These are phyloP conservation scores for Leishmania amazonensis DNA, from an alignment of 208 protist species.

Conservation along the genomic window DNA sequence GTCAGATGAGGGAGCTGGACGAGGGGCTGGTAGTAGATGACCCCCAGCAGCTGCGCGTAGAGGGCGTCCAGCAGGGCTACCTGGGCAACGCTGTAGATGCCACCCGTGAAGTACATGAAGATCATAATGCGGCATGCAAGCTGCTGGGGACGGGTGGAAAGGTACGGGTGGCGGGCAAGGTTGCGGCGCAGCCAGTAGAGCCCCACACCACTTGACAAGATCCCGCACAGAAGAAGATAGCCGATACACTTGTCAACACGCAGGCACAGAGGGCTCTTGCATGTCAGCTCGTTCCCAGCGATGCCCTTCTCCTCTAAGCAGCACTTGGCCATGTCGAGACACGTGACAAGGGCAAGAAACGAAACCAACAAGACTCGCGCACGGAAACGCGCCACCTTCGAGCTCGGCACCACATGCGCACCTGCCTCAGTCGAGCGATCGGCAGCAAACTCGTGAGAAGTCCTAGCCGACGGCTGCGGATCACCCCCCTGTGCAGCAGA, in stretches of 20 bases:
- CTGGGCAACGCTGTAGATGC: conserved; percentile 64
- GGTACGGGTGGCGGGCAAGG: conserved; percentile 62
- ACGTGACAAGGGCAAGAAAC: conserved; percentile 36
- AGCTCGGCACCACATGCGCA: conserved; percentile 16
- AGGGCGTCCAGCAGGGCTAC: conserved; percentile 43
- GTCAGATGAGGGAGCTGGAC: conserved; percentile 61
- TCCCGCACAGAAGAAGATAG: conserved; percentile 48
- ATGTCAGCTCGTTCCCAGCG: conserved; percentile 36
- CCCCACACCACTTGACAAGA: conserved; percentile 48
- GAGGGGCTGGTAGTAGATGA: conserved; percentile 73
- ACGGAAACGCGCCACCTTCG: conserved; percentile 39
- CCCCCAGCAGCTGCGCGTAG: conserved; percentile 55
- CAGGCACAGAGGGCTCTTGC: conserved; percentile 35
- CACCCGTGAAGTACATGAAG: conserved; percentile 69
- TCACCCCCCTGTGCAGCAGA: neutral
- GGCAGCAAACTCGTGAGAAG: neutral
- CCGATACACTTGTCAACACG: conserved; percentile 32
- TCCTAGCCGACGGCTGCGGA: neutral
- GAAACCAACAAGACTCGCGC: conserved; percentile 27
- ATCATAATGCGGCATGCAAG: conserved; percentile 82
- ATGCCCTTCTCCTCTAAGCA: conserved; percentile 36
- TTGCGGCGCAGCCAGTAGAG: conserved; percentile 63
- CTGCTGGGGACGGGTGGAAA: conserved; percentile 78
- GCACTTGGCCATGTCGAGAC: conserved; percentile 38
- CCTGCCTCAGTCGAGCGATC: neutral